Percentiles rank a stretch among this genome's conserved stretches.
phyloP scores from a whole-genome alignment of 805 yeast species.

The Lipomyces spencermartinsiae region DNA sequence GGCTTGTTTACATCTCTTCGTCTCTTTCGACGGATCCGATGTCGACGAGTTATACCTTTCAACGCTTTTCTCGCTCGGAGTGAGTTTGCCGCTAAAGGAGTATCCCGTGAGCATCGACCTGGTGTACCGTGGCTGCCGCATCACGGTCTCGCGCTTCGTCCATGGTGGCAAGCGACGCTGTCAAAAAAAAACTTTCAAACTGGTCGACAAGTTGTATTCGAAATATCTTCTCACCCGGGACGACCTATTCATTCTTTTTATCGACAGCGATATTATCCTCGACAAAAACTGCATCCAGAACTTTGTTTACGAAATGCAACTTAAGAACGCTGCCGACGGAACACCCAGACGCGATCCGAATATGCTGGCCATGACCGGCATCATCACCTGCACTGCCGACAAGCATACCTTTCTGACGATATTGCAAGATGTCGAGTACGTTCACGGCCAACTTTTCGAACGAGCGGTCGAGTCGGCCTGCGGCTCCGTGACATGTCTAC shows the following conservation, averaged over 20 bases:
- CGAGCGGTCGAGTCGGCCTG: constrained; percentile 35
- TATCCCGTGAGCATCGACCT: constrained; percentile 33
- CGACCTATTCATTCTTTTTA: constrained; percentile 33
- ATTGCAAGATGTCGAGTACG: constrained; percentile 34
- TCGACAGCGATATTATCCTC: constrained; percentile 35
- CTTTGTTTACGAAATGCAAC: constrained; percentile 31
- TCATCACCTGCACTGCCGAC: constrained; percentile 36
- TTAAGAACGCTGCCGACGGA: constrained; percentile 13
- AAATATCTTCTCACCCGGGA: constrained; percentile 19
- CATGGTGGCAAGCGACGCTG: constrained; percentile 38
- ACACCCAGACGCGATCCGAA: constrained; percentile 9
- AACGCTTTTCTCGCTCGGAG: constrained; percentile 28
- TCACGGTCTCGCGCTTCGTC: constrained; percentile 33
- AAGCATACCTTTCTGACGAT: constrained; percentile 22
- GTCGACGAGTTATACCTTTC: constrained; percentile 31
- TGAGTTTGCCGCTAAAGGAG: constrained; percentile 18
- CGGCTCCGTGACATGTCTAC: constrained; percentile 36
- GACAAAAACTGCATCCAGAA: constrained; percentile 30
- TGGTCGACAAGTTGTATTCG: constrained; percentile 29
- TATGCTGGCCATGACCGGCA: constrained; percentile 37
- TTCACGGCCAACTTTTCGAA: constrained; percentile 36
- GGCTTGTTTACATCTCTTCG: constrained; percentile 29
- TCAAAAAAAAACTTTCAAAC: constrained; percentile 30
- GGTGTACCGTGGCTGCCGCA: constrained; percentile 23
- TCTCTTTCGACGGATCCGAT: constrained; percentile 36